Evolutionary conservation across 768 basidiomycete species (phyloP).

Genomic region (Strobilomyces echinocephalus): DNA sequence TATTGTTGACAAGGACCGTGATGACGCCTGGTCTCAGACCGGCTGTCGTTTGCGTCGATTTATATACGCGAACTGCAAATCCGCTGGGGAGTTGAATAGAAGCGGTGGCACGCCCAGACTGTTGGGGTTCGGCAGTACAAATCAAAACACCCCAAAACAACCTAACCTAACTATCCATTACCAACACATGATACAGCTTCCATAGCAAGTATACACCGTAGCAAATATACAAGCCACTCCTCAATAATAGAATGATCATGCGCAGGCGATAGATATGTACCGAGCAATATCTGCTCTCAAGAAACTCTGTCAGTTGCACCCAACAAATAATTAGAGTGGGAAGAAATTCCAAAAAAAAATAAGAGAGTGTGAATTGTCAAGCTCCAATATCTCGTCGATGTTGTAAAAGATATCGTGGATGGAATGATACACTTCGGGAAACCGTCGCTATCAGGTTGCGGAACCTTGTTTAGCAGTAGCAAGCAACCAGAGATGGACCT

Average conservation of each 20-base stretch:
- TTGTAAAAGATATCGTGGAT: conserved; percentile 13
- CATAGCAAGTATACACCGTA: conserved; percentile 19
- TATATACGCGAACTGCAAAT: conserved; percentile 26
- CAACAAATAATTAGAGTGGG: conserved; percentile 7
- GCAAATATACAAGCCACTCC: conserved; percentile 11
- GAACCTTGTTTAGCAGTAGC: conserved; percentile 10
- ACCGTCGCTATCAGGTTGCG: conserved; percentile 7
- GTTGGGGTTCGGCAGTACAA: conserved; percentile 30
- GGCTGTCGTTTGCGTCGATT: conserved; percentile 24
- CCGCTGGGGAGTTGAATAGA: conserved; percentile 22
- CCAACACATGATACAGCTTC: conserved; percentile 19
- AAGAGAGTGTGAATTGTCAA: conserved; percentile 4
- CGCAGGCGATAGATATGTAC: conserved; percentile 14
- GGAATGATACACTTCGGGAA: conserved; percentile 20
- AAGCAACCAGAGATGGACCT: not conserved
- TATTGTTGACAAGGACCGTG: conserved; percentile 24
- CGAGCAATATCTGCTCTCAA: conserved; percentile 8
- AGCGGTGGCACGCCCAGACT: conserved; percentile 1
- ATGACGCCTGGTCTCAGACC: conserved; percentile 27
- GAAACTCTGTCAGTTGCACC: conserved; percentile 14
- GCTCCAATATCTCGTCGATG: conserved; percentile 11
- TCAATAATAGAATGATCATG: conserved; percentile 7
- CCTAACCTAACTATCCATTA: not conserved
- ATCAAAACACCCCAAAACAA: conserved; percentile 25
- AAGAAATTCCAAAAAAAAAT: not conserved